A percentile compares a stretch with the other conserved stretches of the same genome.
These are phyloP conservation scores for Trifolium subterraneum DNA, from an alignment of 306 rosid genomes.

Conservation along the genomic window DNA sequence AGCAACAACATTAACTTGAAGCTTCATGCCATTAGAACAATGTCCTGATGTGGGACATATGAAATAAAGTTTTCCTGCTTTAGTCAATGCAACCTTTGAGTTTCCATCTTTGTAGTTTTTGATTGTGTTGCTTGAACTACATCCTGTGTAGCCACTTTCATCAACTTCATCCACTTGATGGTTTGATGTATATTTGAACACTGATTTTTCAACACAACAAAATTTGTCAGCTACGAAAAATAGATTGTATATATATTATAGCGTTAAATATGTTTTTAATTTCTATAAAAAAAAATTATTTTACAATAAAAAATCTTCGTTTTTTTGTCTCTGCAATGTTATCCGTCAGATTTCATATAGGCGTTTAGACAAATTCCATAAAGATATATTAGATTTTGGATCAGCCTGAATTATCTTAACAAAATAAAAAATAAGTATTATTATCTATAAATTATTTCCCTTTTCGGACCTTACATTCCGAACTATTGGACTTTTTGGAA, in stretches of 20 bases:
- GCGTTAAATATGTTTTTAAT: too few relatives aligned
- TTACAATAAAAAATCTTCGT: too few relatives aligned
- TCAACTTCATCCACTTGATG: constrained; percentile 57
- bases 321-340: too few relatives aligned
- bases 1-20: constrained; percentile 54
- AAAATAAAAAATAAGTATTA: too few relatives aligned
- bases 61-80: constrained; percentile 54
- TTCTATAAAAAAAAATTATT: too few relatives aligned
- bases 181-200: constrained; percentile 52
- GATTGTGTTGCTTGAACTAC: constrained; percentile 49
- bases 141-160: constrained; percentile 40
- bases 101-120: constrained; percentile 35
- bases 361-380: too few relatives aligned
- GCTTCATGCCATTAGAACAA: constrained; percentile 68
- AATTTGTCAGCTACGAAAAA: neutral
- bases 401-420: too few relatives aligned
- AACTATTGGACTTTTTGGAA: too few relatives aligned
- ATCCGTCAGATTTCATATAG: too few relatives aligned
- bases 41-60: constrained; percentile 59
- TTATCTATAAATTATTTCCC: too few relatives aligned
- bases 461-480: too few relatives aligned
- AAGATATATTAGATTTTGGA: too few relatives aligned
- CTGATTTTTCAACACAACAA: constrained; percentile 40
- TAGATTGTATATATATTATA: neutral
- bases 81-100: constrained; percentile 43